Evolutionary conservation across 2,329 filamentous ascomycete genomes (phyloP), one percentile per base, ranked within the genome.

Genomic region (Neurospora sp.): DNA sequence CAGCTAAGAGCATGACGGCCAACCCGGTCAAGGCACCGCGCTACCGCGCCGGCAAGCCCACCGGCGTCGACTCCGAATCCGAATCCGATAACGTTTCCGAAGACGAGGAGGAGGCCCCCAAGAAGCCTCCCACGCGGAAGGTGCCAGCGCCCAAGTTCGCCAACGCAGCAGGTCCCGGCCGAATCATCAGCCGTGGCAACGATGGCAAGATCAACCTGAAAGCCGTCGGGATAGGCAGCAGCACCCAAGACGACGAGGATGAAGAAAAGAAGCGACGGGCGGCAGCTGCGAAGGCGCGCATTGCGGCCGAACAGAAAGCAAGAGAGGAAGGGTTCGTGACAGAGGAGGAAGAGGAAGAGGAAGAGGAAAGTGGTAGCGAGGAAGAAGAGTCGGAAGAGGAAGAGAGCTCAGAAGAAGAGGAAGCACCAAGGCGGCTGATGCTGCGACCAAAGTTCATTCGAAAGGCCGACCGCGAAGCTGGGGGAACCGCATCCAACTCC

Each of bases 1-100:
- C 90, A 12, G 46, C 46, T 52, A 93, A 92, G 79, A 91, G 92
- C 77, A 97, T 98, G 92, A 98, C 95, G 73, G 93, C 94, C 72
- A 97, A 97, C 77, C 93, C 92, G 3, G 82, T 90, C 70, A 89
- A 89, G 78, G 92, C 93, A 33, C 88, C 89, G 74, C 91, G 96
- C 70, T 91, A 97, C 77, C 89, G 93, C 70, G 91, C 95, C 17
- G 95, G 96, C 74, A 98, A 97, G 80, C 84, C 90, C 17, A 82
- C 85, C 2, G 86, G 83, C 8, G 85, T 83, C 71, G 84, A 83
- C 74, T 82, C 81, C 77, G 84, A 85, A 70, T 80, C 81, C 66
- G 81, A 67, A 36, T 72, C 73, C 19, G 75, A 79, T 74, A 73
- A 72, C 73, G 73, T 74, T 78, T 69, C 71, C 72, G 71, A 73